Conservation (phyloP, 345 rosid species). For the Camelina sativa region DNA sequence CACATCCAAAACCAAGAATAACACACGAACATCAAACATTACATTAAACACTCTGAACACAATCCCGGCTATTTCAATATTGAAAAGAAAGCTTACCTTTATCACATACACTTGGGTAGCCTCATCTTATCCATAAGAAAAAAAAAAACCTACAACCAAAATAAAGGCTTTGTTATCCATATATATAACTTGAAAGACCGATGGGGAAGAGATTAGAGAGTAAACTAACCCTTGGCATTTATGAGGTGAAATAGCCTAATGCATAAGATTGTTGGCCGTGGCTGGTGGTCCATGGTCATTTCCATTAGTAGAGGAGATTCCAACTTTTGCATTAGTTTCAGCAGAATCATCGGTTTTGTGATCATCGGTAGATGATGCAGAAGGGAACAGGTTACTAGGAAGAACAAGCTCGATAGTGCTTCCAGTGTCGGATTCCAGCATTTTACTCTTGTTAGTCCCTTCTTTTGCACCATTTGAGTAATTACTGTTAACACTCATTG, state of each 20-base stretch:
- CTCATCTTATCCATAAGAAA: conserved; percentile 44
- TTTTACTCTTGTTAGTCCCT: conserved; percentile 33
- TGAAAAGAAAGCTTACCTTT: conserved; percentile 31
- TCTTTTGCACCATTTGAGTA: conserved; percentile 32
- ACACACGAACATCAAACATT: conserved; percentile 6
- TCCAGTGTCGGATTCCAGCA: conserved; percentile 29
- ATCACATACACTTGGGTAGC: conserved; percentile 42
- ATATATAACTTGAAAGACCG: conserved; percentile 12
- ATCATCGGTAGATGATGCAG: conserved; percentile 44
- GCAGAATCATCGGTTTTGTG: conserved; percentile 36
- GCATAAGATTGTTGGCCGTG: conserved; percentile 45
- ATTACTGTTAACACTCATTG: background rate
- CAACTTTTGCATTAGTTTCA: conserved; percentile 42
- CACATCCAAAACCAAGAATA: conserved; percentile 17
- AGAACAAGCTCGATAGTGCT: conserved; percentile 51
- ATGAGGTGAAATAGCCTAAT: conserved; percentile 43
- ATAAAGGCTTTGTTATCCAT: conserved; percentile 5
- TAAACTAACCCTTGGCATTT: conserved; percentile 43
- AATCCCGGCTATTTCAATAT: background rate
- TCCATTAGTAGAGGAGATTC: conserved; percentile 41
- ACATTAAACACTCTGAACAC: background rate
- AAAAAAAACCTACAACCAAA: conserved; percentile 34
- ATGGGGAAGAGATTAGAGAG: conserved; percentile 18
- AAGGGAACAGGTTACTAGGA: conserved; percentile 63
- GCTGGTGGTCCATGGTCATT: conserved; percentile 39